phyloP scores from a whole-genome alignment of 2,329 filamentous ascomycete species.

The Aspergillus calidoustus region DNA sequence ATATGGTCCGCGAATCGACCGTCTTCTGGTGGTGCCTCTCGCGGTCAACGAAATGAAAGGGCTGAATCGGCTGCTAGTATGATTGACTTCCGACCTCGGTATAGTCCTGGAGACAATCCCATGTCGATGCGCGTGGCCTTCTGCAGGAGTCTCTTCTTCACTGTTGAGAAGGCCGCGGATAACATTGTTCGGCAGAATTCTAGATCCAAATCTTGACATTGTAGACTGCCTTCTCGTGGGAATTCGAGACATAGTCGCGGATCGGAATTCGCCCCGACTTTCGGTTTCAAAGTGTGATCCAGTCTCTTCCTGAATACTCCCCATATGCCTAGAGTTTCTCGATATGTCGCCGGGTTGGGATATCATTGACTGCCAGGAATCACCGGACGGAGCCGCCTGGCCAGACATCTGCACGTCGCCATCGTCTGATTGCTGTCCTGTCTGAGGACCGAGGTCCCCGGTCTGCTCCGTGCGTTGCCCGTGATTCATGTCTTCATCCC shows the following conservation, averaged over 20 bases:
- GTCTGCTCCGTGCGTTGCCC: slow-evolving; percentile 33
- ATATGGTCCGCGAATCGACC: slow-evolving; percentile 45
- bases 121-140: slow-evolving; percentile 50
- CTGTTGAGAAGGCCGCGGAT: slow-evolving; percentile 50
- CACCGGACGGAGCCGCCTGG: slow-evolving; percentile 18
- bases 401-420: slow-evolving; percentile 22
- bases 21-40: slow-evolving; percentile 46
- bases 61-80: slow-evolving; percentile 44
- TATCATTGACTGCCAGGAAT: slow-evolving; percentile 28
- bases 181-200: slow-evolving; percentile 53
- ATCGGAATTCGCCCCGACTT: slow-evolving; percentile 36
- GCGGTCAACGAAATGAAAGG: slow-evolving; percentile 46
- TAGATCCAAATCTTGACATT: slow-evolving; percentile 54
- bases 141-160: slow-evolving; percentile 51
- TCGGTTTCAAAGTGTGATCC: slow-evolving; percentile 36
- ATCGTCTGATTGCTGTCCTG: slow-evolving; percentile 22
- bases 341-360: slow-evolving; percentile 19
- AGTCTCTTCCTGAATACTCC: slow-evolving; percentile 44
- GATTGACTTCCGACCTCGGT: slow-evolving; percentile 39
- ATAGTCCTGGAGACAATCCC: slow-evolving; percentile 46
- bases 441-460: slow-evolving; percentile 27
- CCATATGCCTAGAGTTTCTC: slow-evolving; percentile 30
- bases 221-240: slow-evolving; percentile 50
- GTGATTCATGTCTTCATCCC: slow-evolving; percentile 43
- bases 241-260: slow-evolving; percentile 39